Evolutionary conservation across 768 basidiomycete species (phyloP), one percentile per base, ranked within the genome.

Genomic region (Pleurotus ostreatus): DNA sequence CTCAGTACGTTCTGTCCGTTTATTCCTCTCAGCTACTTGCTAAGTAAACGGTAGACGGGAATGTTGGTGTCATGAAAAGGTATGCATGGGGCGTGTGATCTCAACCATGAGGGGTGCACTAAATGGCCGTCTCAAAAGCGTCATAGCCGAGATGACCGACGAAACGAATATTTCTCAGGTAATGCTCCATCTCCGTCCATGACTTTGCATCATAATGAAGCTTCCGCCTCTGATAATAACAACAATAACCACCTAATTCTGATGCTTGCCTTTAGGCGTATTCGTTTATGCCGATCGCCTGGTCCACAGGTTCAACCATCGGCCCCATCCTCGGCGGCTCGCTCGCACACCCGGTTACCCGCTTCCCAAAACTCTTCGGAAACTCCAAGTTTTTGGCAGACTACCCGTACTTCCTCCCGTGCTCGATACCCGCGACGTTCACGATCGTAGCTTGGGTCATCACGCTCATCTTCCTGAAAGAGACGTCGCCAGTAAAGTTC

Each of bases 401-500:
- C 23, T 78, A 84, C 63, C 83, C 83, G 5, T 84, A 84, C 66
- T 82, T 84, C 64, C 70, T 84, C 52, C 73, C 83, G 3, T 84
- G 82, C 55, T 71, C 78, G 2, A 70, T 82, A 0, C 74, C 81
- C 5, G 80, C 80, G 2, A 78, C 79, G 0, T 80, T 76, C 63
- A 70, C 79, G 0, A 63, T 70, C 15, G 2, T 79, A 18, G 76
- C 78, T 1, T 78, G 77, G 72, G n/a, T 74, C 22, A 64, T 80
- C 1, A 74, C 76, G 0, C 59, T 67, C 37, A 44, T 76, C 2
- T 79, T 75, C 62, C 65, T 84, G 40, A 71, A 76, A 48, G 83
- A 84, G 41, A 64, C 66, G 6, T n/a, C 51, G n/a, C 39, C 51
- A 16, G 18, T 41, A 1, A 53, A 39, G 22, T 8, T 2, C 30